A percentile compares a stretch with the other conserved stretches of the same genome.
Evolutionary conservation across 2,329 filamentous ascomycete species (phyloP).

Genomic region (Trichoderma simmonsii): DNA sequence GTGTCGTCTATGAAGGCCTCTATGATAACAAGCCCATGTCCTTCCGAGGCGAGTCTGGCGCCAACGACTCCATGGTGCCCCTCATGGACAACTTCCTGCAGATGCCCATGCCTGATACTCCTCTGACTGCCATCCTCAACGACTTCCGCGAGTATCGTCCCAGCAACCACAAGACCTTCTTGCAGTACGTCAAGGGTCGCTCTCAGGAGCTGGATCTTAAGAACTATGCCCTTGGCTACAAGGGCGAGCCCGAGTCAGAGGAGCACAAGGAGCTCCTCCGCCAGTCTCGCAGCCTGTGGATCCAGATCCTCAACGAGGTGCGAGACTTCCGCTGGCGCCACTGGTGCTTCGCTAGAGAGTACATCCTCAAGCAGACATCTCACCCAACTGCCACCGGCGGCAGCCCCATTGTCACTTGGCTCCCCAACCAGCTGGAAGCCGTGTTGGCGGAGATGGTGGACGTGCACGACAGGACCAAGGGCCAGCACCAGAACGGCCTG

Average conservation of each 20-base stretch:
- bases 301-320: slow-evolving; percentile 68
- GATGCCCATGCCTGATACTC: slow-evolving; percentile 83
- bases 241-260: slow-evolving; percentile 22
- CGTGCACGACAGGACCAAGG: slow-evolving; percentile 47
- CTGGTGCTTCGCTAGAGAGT: slow-evolving; percentile 83
- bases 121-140: slow-evolving; percentile 79
- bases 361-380: slow-evolving; percentile 73
- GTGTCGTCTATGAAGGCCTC: slow-evolving; percentile 84
- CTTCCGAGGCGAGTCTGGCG: slow-evolving; percentile 89
- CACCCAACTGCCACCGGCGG: slow-evolving; percentile 79
- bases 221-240: slow-evolving; percentile 51
- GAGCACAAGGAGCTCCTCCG: slow-evolving; percentile 45
- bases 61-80: slow-evolving; percentile 92
- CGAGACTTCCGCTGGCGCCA: slow-evolving; percentile 80
- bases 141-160: slow-evolving; percentile 91
- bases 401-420: slow-evolving; percentile 79
- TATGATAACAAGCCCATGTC: slow-evolving; percentile 66
- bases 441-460: slow-evolving; percentile 68
- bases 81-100: slow-evolving; percentile 84
- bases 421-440: slow-evolving; percentile 76
- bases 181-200: slow-evolving; percentile 63
- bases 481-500: slow-evolving; percentile 40
- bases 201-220: slow-evolving; percentile 52
- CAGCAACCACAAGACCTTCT: slow-evolving; percentile 81
- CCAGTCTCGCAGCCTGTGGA: slow-evolving; percentile 58